These are phyloP conservation scores for Cryptococcus sp. DNA, from an alignment of 1,284 basidiomycete species.

Conservation along the genomic window DNA sequence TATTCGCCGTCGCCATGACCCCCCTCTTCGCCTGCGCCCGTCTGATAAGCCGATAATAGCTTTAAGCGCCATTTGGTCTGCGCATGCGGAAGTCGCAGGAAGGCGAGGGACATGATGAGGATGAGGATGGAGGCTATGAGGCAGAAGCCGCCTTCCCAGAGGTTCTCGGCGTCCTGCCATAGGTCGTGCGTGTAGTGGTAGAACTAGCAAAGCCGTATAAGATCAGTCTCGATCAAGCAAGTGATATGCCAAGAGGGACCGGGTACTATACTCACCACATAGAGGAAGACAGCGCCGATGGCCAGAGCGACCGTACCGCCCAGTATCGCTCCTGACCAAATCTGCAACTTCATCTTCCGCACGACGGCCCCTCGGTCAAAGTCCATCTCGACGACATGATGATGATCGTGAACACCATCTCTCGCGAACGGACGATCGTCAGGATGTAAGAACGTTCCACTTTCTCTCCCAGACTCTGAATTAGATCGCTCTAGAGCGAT, in stretches of 20 bases:
- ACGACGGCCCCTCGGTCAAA: constrained; percentile 16
- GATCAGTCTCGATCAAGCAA: neutral
- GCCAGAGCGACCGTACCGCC: constrained; percentile 72
- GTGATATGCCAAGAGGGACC: neutral
- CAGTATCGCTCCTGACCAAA: constrained; percentile 68
- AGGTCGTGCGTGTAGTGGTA: constrained; percentile 57
- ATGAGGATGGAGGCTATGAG: constrained; percentile 63
- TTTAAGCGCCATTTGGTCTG: constrained; percentile 86
- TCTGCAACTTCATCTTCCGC: constrained; percentile 57
- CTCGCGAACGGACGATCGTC: neutral
- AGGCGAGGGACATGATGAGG: constrained; percentile 68
- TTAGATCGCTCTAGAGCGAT: neutral
- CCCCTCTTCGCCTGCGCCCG: constrained; percentile 20
- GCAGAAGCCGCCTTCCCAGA: constrained; percentile 68
- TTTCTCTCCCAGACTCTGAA: neutral
- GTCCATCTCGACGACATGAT: constrained; percentile 11
- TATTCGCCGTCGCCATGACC: constrained; percentile 7
- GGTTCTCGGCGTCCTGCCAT: constrained; percentile 65
- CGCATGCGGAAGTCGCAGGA: constrained; percentile 73
- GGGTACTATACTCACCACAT: constrained; percentile 40
- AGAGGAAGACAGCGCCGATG: constrained; percentile 59
- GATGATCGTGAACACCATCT: neutral
- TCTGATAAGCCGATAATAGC: constrained; percentile 71
- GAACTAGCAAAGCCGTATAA: constrained; percentile 36
- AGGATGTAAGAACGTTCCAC: neutral